These are phyloP conservation scores for Naematelia encephala DNA, from an alignment of 768 basidiomycete species.

Conservation along the genomic window DNA sequence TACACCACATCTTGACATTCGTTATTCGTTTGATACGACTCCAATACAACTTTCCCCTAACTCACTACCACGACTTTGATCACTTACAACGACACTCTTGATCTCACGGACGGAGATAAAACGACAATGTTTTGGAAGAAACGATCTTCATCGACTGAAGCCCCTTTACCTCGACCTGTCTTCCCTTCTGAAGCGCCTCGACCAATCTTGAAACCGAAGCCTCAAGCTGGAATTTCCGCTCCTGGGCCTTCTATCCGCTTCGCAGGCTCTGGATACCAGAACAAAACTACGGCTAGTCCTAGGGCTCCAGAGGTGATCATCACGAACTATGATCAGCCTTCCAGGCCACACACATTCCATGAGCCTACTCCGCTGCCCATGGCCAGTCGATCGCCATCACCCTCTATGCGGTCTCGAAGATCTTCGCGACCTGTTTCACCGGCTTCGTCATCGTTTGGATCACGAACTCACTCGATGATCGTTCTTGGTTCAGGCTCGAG, in stretches of 20 bases:
- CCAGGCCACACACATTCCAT: not conserved
- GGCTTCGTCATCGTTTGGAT: conserved; percentile 32
- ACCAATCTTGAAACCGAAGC: conserved; percentile 20
- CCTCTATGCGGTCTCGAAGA: not conserved
- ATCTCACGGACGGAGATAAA: too few relatives aligned
- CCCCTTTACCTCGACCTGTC: conserved; percentile 3
- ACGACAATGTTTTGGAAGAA: conserved; percentile 21
- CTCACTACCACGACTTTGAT: too few relatives aligned
- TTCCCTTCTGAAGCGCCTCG: conserved; percentile 10
- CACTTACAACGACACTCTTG: too few relatives aligned
- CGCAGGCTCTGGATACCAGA: conserved; percentile 7
- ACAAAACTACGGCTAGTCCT: not conserved
- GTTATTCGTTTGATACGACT: too few relatives aligned
- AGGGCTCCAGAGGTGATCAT: not conserved
- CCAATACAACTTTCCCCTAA: too few relatives aligned
- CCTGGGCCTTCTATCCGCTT: conserved; percentile 21
- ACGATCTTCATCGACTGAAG: conserved; percentile 2
- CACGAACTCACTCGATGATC: conserved; percentile 9
- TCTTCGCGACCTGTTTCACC: conserved; percentile 42
- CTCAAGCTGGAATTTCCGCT: conserved; percentile 2
- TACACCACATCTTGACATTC: too few relatives aligned
- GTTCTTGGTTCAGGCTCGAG: not conserved
- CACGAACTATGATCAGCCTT: not conserved
- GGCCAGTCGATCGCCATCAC: not conserved
- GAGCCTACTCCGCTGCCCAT: not conserved